These are phyloP conservation scores for Ceratobasidium sp. DNA, from an alignment of 1,284 basidiomycete species.

Conservation along the genomic window DNA sequence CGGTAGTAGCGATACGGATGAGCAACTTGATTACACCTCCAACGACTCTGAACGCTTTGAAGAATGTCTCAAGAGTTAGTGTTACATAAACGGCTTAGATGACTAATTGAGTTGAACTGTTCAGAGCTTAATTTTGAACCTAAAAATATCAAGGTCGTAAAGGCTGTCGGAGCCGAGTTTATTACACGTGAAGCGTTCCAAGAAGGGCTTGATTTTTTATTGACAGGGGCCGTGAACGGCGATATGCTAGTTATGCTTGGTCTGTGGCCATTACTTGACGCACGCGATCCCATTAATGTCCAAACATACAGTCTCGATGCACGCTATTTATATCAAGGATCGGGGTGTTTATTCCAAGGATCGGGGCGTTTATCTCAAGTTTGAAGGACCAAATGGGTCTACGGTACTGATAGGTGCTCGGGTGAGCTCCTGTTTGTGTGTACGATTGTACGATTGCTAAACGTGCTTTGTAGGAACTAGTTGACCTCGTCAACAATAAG, in stretches of 20 bases:
- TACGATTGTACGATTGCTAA: background rate
- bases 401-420: background rate
- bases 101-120: background rate
- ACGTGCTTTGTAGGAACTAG: background rate
- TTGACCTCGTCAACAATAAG: background rate
- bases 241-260: background rate
- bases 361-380: background rate
- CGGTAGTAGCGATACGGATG: background rate
- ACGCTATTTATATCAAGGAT: background rate
- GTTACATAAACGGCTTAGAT: background rate
- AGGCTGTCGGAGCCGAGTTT: background rate
- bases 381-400: background rate
- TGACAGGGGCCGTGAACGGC: background rate
- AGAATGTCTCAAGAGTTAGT: background rate
- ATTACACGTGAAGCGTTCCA: background rate
- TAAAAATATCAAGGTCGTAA: background rate
- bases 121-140: background rate
- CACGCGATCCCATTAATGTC: background rate
- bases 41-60: constrained; percentile 1
- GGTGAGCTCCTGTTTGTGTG: background rate
- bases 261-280: background rate
- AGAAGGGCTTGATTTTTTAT: background rate
- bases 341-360: too few species aligned
- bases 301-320: background rate
- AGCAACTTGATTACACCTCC: background rate